phyloP scores from a whole-genome alignment of 495 filamentous ascomycete species.

The Thozetella sp. region DNA sequence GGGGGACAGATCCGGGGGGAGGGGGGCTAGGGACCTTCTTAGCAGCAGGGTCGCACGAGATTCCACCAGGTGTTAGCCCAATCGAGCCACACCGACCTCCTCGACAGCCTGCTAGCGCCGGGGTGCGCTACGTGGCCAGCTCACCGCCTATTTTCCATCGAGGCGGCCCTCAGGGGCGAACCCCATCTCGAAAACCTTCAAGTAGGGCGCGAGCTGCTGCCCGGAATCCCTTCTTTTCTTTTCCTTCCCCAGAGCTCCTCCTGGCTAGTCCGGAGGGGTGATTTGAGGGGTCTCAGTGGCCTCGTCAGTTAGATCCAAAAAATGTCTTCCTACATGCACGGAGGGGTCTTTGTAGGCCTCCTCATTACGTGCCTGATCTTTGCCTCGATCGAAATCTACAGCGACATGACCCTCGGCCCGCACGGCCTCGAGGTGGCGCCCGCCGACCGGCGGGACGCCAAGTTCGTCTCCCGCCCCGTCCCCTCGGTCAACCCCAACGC shows the following conservation, averaged over 20 bases:
- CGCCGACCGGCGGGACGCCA: background rate
- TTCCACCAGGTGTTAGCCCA: background rate
- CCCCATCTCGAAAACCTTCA: background rate
- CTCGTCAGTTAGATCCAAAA: background rate
- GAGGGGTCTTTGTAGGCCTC: background rate
- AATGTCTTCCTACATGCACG: background rate
- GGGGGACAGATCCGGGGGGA: background rate
- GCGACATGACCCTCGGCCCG: background rate
- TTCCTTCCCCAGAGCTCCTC: background rate
- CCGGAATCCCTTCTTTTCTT: background rate
- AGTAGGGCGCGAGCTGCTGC: background rate
- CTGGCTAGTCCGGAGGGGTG: background rate
- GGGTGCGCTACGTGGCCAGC: background rate
- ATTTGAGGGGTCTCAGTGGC: background rate
- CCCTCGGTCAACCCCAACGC: background rate
- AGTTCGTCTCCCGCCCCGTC: background rate
- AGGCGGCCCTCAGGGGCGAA: background rate
- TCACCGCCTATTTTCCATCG: slow-evolving; percentile 1
- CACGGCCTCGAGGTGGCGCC: background rate
- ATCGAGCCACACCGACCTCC: background rate
- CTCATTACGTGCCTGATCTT: background rate
- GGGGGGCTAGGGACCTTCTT: background rate
- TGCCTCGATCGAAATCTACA: background rate
- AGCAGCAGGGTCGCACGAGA: background rate
- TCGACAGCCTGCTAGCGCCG: background rate